Evolutionary conservation across 768 basidiomycete species (phyloP), one percentile per base, ranked within the genome.

Genomic region (Hypholoma fasciculare): DNA sequence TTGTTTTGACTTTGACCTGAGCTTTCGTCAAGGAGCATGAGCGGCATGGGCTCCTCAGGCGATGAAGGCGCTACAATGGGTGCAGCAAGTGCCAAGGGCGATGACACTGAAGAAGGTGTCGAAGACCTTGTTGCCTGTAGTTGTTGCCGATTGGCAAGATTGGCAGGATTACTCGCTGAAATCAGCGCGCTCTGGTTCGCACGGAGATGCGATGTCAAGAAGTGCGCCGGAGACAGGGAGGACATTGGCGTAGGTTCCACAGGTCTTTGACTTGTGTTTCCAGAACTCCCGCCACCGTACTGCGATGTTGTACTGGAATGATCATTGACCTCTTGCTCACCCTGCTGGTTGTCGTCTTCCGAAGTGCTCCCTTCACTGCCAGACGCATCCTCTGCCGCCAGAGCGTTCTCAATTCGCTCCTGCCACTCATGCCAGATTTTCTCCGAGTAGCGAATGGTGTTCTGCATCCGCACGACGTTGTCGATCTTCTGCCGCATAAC

Each of bases 341-440:
- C 71, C 42, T 68, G 74, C 3, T 73, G 75, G 11, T 76, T 69
- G 34, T 75, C 74, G 39, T 76, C 79, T 36, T 77, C 76, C 54
- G 77, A 75, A 49, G 78, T 81, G 42, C 74, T 74, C n/a, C 67
- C 69, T 43, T 76, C 83, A 43, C 84, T 85, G 7, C 83, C 85
- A 46, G 74, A 75, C 16, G 83, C 84, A 16, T 86, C 82, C 26
- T 78, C 74, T 36, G 76, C 75, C 3, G 81, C 82, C 36, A 96
- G 72, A 42, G 80, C 82, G 64, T 85, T 82, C 59, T 86, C 89
- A 13, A 97, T 89, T 64, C 85, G 87, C 67, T 92, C 90, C 73
- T 98, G 90, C 96, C 96, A 98, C 74, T 98, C 97, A 65, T 90
- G 89, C 77, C 96, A 88, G 30, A 97, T 92, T 76, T 96, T 96